Evolutionary conservation across 768 basidiomycete species (phyloP), one percentile per base, ranked within the genome.

Genomic region (Daedaleopsis sinensis): DNA sequence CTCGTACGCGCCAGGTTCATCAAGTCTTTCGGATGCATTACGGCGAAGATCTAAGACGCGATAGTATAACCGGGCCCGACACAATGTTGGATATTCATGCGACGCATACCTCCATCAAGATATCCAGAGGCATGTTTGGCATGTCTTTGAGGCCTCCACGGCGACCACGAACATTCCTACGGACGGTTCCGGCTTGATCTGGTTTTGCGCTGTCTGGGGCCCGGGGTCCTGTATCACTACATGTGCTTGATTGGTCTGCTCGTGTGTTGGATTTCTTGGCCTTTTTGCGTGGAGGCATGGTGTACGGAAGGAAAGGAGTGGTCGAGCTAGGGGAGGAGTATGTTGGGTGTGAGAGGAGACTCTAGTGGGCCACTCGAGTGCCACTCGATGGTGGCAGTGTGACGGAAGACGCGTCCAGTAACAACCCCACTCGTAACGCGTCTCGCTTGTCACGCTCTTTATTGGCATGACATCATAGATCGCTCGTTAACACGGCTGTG

Each of bases 1-100:
- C 49, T 53, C 6, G 67, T 66, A 6, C 65, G 49, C 1, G 62
- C 60, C 3, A 68, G 35, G 23, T 61, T 55, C 35, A 68, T 51
- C n/a, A 68, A 42, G 42, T 68, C 67, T 15, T 51, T 57, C 2
- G 67, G 67, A 18, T 58, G 56, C 50, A 68, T 47, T 46, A 38
- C 23, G 12, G 16, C 18, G 52, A 63, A 59, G 11, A 65, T 67
- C 63, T 67, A 18, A n/a, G 8, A 8, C 9, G 15, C 4, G 10
- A 18, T 1, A 21, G 18, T 44, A 5, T 23, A 35, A 21, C 13
- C 1, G 36, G 1, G 7, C 5, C 21, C 32, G 8, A 47, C 1
- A 6, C 6, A 18, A 6, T 18, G 8, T 46, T 15, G 18, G 15
- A 15, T 8, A 11, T 48, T 7, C n/a, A 21, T 12, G 47, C 19